Evolutionary conservation across 805 yeast species (phyloP).

Genomic region (Spencermartinsiella europaea): DNA sequence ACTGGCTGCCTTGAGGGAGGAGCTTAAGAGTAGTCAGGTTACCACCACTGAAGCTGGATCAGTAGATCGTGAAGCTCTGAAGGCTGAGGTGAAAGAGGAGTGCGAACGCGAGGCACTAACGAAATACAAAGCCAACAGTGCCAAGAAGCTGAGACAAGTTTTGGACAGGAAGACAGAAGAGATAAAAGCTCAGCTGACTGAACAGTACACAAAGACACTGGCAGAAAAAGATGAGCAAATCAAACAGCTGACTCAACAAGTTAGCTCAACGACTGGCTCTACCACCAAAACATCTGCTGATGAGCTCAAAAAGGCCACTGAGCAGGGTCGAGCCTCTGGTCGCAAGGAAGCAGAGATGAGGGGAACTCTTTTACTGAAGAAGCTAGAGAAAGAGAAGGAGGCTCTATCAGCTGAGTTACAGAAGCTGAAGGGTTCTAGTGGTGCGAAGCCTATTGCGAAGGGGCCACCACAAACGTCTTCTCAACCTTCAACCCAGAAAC

Average conservation of each 20-base stretch:
- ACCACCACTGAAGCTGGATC: slow-evolving; percentile 4
- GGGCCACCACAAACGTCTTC: background rate
- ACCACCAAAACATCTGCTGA: slow-evolving; percentile 10
- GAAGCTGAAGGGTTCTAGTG: background rate
- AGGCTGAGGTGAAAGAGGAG: slow-evolving; percentile 13
- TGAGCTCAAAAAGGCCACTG: background rate
- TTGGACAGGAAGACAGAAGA: slow-evolving; percentile 18
- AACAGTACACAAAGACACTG: slow-evolving; percentile 20
- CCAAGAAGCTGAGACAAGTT: slow-evolving; percentile 14
- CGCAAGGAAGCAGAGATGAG: slow-evolving; percentile 57
- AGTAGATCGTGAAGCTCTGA: slow-evolving; percentile 15
- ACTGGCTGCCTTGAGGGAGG: slow-evolving; percentile 1
- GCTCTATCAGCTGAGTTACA: slow-evolving; percentile 4
- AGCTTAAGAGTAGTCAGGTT: background rate
- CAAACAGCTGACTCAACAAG: slow-evolving; percentile 20
- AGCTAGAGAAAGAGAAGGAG: slow-evolving; percentile 39
- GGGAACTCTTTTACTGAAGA: slow-evolving; percentile 48
- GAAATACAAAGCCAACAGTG: slow-evolving; percentile 7
- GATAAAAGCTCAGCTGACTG: slow-evolving; percentile 19
- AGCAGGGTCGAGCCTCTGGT: slow-evolving; percentile 25
- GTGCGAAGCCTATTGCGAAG: background rate
- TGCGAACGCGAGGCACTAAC: slow-evolving; percentile 9
- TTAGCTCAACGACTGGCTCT: slow-evolving; percentile 12
- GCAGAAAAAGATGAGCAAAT: slow-evolving; percentile 5
- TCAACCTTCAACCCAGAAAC: background rate